phyloP scores from a whole-genome alignment of 2,329 filamentous ascomycete genomes.

The Arachnomyces sp. region DNA sequence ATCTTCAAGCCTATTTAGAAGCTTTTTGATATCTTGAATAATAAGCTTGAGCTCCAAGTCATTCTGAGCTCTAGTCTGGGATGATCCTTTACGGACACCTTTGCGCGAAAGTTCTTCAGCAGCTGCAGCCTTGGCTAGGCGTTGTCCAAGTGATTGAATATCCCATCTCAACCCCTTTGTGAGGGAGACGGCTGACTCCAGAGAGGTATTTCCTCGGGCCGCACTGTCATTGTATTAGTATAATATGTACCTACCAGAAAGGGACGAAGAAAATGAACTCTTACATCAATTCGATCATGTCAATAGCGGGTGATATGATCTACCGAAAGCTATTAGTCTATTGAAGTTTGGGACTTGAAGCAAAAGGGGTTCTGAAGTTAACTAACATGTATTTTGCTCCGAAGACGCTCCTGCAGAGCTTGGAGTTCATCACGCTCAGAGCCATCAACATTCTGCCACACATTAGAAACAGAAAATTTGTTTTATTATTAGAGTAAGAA shows the following conservation, averaged over 20 bases:
- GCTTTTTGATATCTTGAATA: conserved; percentile 63
- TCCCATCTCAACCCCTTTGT: conserved; percentile 77
- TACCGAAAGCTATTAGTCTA: conserved; percentile 25
- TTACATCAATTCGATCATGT: conserved; percentile 84
- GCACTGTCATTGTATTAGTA: conserved; percentile 39
- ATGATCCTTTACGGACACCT: conserved; percentile 20
- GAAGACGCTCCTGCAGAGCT: conserved; percentile 62
- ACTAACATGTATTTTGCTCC: conserved; percentile 74
- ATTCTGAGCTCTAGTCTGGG: conserved; percentile 47
- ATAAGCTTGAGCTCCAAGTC: conserved; percentile 62
- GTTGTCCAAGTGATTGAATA: conserved; percentile 70
- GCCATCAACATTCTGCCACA: conserved; percentile 57
- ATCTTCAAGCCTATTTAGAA: conserved; percentile 77
- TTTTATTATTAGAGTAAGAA: conserved; percentile 2
- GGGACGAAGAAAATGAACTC: conserved; percentile 16
- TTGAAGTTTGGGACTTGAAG: conserved; percentile 4
- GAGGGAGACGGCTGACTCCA: conserved; percentile 77
- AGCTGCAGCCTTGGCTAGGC: conserved; percentile 60
- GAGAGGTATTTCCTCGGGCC: conserved; percentile 65
- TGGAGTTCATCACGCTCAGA: conserved; percentile 64
- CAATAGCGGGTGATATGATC: conserved; percentile 84
- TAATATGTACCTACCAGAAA: conserved; percentile 6
- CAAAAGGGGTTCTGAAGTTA: conserved; percentile 2
- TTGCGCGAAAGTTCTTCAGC: conserved; percentile 45
- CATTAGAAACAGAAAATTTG: conserved; percentile 5